A percentile compares a stretch with the other conserved stretches of the same genome.
These are phyloP conservation scores for Trichosporon sp. DNA, from an alignment of 1,284 basidiomycete genomes.

Conservation along the genomic window DNA sequence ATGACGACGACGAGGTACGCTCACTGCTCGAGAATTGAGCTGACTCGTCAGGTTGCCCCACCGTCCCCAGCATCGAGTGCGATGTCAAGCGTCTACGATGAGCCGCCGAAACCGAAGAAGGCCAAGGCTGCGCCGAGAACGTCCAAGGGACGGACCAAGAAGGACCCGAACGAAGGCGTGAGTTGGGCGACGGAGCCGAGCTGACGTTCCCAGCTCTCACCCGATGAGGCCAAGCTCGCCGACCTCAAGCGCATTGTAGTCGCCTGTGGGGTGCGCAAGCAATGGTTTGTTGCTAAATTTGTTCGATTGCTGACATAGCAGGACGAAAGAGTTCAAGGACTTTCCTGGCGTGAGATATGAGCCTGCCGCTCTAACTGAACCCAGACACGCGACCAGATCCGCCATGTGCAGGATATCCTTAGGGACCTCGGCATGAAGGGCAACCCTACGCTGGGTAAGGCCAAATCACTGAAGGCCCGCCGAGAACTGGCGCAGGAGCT, in stretches of 20 bases:
- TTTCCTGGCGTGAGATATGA: conserved; percentile 50
- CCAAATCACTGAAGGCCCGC: conserved; percentile 63
- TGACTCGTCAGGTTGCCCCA: not conserved
- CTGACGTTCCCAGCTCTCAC: conserved; percentile 26
- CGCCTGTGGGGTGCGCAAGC: conserved; percentile 74
- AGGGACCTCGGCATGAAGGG: conserved; percentile 72
- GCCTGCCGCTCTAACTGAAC: not conserved
- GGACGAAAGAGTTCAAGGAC: conserved; percentile 63
- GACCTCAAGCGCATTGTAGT: conserved; percentile 56
- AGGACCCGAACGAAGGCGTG: conserved; percentile 37
- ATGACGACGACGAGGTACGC: not conserved
- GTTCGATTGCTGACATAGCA: conserved; percentile 15
- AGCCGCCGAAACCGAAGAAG: conserved; percentile 6
- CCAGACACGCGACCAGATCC: conserved; percentile 61
- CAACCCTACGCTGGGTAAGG: conserved; percentile 70
- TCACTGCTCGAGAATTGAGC: not conserved
- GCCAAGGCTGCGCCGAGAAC: not conserved
- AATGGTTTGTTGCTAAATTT: conserved; percentile 56
- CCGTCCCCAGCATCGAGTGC: not conserved
- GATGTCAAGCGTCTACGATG: conserved; percentile 5
- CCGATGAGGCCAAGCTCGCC: conserved; percentile 38
- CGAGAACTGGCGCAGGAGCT: conserved; percentile 74
- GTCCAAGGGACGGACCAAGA: conserved; percentile 20
- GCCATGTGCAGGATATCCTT: conserved; percentile 62
- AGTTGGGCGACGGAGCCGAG: not conserved